A percentile compares a stretch with the other conserved stretches of the same genome.
Evolutionary conservation across 2,329 filamentous ascomycete species (phyloP).

Genomic region (Arthrobotrys pseudoclavata): DNA sequence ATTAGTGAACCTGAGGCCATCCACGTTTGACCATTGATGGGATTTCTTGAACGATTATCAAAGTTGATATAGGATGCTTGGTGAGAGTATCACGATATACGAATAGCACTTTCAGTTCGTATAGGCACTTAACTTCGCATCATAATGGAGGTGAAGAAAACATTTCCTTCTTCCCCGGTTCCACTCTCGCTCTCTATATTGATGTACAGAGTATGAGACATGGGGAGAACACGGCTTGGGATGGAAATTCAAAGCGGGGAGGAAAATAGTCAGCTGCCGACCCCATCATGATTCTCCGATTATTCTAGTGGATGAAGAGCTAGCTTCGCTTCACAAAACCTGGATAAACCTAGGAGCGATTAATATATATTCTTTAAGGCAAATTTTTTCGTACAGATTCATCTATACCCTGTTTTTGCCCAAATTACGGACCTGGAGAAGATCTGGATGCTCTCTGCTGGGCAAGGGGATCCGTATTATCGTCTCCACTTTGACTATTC

Average conservation of each 20-base stretch:
- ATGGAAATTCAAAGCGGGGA: conserved; percentile 47
- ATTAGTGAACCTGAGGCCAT: conserved; percentile 37
- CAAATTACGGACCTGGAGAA: conserved; percentile 22
- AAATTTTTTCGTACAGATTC: conserved; percentile 15
- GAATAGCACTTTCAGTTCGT: neutral
- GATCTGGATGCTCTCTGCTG: conserved; percentile 43
- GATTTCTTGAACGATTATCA: conserved; percentile 18
- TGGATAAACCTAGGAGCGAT: conserved; percentile 58
- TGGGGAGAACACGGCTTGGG: neutral
- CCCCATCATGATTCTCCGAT: conserved; percentile 60
- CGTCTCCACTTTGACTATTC: conserved; percentile 46
- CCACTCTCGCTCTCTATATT: neutral
- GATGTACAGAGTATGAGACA: conserved; percentile 27
- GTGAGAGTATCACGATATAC: conserved; percentile 13
- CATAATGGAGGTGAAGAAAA: conserved; percentile 11
- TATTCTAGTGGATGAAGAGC: conserved; percentile 48
- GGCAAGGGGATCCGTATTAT: conserved; percentile 31
- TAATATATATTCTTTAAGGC: conserved; percentile 45
- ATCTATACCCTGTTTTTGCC: conserved; percentile 11
- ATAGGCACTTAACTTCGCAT: neutral
- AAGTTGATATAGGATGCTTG: conserved; percentile 27
- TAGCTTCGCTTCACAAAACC: conserved; percentile 39
- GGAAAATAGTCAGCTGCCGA: conserved; percentile 37
- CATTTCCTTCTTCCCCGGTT: neutral
- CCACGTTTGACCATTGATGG: conserved; percentile 7